phyloP scores from a whole-genome alignment of 2,329 filamentous ascomycete species.

The Scorias spongiosa region DNA sequence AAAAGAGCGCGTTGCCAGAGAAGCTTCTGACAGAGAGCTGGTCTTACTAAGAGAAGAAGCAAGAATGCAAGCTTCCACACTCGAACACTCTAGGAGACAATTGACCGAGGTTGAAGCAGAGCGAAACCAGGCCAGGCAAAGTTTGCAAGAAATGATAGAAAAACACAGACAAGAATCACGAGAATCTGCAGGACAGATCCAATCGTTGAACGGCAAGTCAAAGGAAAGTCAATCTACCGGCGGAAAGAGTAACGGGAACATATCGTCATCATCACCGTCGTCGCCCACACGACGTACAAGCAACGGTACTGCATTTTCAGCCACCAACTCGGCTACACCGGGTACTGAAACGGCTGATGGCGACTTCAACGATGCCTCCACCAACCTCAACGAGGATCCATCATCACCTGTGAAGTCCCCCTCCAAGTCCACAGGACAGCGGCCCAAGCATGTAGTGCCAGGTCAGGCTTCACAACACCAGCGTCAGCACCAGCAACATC shows the following conservation, averaged over 20 bases:
- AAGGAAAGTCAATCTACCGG: neutral
- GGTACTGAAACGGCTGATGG: constrained; percentile 8
- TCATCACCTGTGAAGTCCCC: constrained; percentile 2
- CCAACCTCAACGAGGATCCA: constrained; percentile 2
- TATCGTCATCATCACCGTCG: constrained; percentile 15
- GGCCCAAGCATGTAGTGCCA: neutral
- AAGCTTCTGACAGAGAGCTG: constrained; percentile 49
- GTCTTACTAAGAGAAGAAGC: neutral
- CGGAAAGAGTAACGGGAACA: constrained; percentile 36
- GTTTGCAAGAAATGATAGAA: constrained; percentile 74
- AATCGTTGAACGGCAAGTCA: neutral
- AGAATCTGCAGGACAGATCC: neutral
- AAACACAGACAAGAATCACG: constrained; percentile 51
- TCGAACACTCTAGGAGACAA: constrained; percentile 14
- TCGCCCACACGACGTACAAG: neutral
- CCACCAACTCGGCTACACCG: too few species aligned
- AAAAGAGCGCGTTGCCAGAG: constrained; percentile 66
- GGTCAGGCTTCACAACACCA: neutral
- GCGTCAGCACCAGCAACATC: constrained; percentile 6
- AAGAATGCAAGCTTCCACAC: neutral
- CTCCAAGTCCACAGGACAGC: neutral
- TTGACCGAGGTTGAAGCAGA: constrained; percentile 51
- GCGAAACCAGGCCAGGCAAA: constrained; percentile 53
- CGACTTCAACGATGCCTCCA: constrained; percentile 14
- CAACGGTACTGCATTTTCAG: too few species aligned